Conservation (phyloP, 1,284 basidiomycete genomes). For the Tilletia indica region DNA sequence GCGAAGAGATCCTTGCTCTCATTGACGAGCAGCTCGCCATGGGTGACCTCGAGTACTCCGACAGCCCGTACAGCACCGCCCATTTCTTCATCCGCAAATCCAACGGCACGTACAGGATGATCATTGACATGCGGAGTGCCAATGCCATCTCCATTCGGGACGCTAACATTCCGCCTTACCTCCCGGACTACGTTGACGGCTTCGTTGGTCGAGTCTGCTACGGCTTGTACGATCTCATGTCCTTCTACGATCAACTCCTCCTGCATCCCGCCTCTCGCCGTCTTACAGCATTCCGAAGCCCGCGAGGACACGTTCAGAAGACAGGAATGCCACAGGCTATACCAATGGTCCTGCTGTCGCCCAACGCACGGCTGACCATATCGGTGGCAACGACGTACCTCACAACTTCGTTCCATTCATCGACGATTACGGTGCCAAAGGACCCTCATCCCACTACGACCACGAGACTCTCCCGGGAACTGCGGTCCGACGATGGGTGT, state of each 20-base stretch:
- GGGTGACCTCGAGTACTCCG: not conserved
- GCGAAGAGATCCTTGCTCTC: too few relatives aligned
- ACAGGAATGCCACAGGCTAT: not conserved
- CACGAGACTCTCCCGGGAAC: not conserved
- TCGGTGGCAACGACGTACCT: not conserved
- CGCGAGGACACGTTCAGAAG: not conserved
- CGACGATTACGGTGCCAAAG: not conserved
- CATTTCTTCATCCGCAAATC: not conserved
- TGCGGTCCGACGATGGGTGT: not conserved
- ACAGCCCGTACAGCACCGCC: not conserved
- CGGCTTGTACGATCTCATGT: not conserved
- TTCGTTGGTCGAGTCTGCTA: not conserved
- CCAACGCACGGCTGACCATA: not conserved
- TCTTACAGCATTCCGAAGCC: not conserved
- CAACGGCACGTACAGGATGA: not conserved
- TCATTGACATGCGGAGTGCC: not conserved
- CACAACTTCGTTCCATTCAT: not conserved
- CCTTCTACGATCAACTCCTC: slow-evolving; percentile 4
- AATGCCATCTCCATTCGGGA: not conserved
- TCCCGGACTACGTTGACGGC: not conserved
- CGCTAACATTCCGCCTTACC: not conserved
- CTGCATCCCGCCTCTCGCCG: not conserved
- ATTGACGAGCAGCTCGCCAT: too few relatives aligned
- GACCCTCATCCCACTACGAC: not conserved
- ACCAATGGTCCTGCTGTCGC: not conserved